Evolutionary conservation across 768 basidiomycete species (phyloP).

Genomic region (Rhizopogon roseolus): DNA sequence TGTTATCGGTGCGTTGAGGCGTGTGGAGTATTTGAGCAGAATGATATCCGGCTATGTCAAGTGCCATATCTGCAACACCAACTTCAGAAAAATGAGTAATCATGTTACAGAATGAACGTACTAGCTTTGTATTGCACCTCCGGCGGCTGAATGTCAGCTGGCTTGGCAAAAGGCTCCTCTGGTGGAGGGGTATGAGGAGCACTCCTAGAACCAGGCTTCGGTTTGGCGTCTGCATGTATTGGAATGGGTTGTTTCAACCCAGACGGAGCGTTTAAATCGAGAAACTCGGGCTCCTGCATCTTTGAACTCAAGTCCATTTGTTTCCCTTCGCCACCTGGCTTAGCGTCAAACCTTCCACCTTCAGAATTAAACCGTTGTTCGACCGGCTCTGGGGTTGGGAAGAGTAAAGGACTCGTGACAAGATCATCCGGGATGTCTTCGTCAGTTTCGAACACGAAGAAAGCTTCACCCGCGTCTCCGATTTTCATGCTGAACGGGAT

Average conservation of each 20-base stretch:
- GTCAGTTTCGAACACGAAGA: slow-evolving; percentile 97
- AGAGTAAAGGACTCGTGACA: slow-evolving; percentile 87
- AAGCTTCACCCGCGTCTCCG: slow-evolving; percentile 97
- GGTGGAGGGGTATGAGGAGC: slow-evolving; percentile 27
- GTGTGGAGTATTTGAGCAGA: slow-evolving; percentile 23
- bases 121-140: slow-evolving; percentile 61
- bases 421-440: slow-evolving; percentile 91
- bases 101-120: slow-evolving; percentile 17
- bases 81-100: slow-evolving; percentile 2
- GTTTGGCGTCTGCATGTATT: slow-evolving; percentile 12
- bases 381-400: slow-evolving; percentile 46
- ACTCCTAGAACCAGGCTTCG: not conserved
- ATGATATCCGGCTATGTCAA: slow-evolving; percentile 85
- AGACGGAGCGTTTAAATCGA: slow-evolving; percentile 67
- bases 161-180: slow-evolving; percentile 41
- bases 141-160: slow-evolving; percentile 40
- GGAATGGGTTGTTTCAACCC: slow-evolving; percentile 8
- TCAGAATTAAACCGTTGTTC: slow-evolving; percentile 25
- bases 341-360: slow-evolving; percentile 39
- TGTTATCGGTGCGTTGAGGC: no score
- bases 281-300: slow-evolving; percentile 68
- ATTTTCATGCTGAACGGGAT: slow-evolving; percentile 98
- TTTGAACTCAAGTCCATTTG: slow-evolving; percentile 8
- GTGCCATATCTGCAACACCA: slow-evolving; percentile 53
- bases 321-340: slow-evolving; percentile 21